Conservation (phyloP, 1,284 basidiomycete species). For the Lentinula novae-zelandiae region DNA sequence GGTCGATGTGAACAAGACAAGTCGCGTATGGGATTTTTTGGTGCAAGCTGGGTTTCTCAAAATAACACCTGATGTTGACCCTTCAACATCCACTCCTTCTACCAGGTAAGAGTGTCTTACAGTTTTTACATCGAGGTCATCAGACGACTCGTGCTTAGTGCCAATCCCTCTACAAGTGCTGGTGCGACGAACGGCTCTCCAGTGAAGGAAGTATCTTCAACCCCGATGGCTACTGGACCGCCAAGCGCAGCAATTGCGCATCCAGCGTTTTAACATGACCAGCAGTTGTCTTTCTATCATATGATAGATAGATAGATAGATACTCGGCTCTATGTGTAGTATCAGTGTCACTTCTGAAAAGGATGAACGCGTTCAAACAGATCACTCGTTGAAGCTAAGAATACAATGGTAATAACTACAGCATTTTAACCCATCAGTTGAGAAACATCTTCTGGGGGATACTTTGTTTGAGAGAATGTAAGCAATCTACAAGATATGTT, state of each 20-base stretch:
- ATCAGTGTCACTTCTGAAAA: too few species aligned
- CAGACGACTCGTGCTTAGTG: not conserved
- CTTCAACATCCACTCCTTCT: conserved; percentile 20
- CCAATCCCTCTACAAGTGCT: not conserved
- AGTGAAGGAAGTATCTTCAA: not conserved
- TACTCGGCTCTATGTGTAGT: too few species aligned
- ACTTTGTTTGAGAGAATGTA: conserved; percentile 93
- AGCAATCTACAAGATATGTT: conserved; percentile 54
- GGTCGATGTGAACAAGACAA: conserved; percentile 90
- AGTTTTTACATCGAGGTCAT: not conserved
- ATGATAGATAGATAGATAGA: too few species aligned
- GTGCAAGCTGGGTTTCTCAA: conserved; percentile 74
- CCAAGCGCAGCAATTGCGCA: not conserved
- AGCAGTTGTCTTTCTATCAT: too few species aligned
- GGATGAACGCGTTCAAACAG: too few species aligned
- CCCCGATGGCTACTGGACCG: not conserved
- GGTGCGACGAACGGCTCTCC: not conserved
- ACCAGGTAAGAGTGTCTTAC: not conserved
- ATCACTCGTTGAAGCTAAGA: not conserved
- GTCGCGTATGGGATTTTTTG: conserved; percentile 86
- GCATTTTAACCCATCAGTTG: conserved; percentile 82
- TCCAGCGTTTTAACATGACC: not conserved
- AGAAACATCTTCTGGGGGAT: conserved; percentile 87
- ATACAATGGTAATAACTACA: not conserved
- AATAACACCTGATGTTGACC: conserved; percentile 45